phyloP scores from a whole-genome alignment of 2,329 filamentous ascomycete genomes.

The Verticillium nonalfalfae region DNA sequence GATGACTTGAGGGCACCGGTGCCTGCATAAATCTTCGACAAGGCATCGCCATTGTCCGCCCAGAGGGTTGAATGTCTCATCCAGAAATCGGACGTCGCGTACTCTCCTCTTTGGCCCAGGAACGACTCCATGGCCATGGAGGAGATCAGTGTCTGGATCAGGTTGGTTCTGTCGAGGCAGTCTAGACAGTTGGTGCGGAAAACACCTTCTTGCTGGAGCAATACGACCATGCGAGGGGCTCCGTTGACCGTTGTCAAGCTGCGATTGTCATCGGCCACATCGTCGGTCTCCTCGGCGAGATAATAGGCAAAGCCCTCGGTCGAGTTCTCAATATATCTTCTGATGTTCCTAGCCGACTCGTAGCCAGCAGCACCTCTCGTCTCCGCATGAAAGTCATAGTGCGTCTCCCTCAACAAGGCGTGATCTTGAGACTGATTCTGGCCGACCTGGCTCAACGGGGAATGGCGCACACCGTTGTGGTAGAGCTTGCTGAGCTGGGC shows the following conservation, averaged over 20 bases:
- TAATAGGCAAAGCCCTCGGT: conserved; percentile 91
- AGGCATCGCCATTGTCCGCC: conserved; percentile 93
- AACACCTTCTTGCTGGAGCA: conserved; percentile 89
- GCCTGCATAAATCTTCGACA: conserved; percentile 94
- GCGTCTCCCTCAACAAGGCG: conserved; percentile 70
- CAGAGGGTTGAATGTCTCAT: conserved; percentile 86
- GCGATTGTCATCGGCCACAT: conserved; percentile 33
- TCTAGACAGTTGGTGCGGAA: conserved; percentile 96
- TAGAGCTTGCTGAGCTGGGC: conserved; percentile 77
- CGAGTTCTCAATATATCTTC: conserved; percentile 68
- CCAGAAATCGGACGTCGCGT: conserved; percentile 77
- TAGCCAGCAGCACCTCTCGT: conserved; percentile 83
- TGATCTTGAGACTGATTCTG: conserved; percentile 58
- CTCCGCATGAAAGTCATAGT: conserved; percentile 96
- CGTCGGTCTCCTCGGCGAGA: conserved; percentile 65
- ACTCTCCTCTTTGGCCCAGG: conserved; percentile 63
- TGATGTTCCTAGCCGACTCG: conserved; percentile 82
- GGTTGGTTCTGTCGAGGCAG: conserved; percentile 90
- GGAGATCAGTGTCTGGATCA: conserved; percentile 93
- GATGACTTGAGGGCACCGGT: conserved; percentile 94
- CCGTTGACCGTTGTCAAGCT: conserved; percentile 22
- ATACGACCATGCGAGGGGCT: conserved; percentile 51
- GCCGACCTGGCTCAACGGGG: conserved; percentile 58
- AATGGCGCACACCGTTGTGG: conserved; percentile 68
- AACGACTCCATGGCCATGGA: conserved; percentile 89